Percentiles rank a stretch among this genome's conserved stretches.
Evolutionary conservation across 73 alveolate species (phyloP).

Genomic region (Uronychia setigera): DNA sequence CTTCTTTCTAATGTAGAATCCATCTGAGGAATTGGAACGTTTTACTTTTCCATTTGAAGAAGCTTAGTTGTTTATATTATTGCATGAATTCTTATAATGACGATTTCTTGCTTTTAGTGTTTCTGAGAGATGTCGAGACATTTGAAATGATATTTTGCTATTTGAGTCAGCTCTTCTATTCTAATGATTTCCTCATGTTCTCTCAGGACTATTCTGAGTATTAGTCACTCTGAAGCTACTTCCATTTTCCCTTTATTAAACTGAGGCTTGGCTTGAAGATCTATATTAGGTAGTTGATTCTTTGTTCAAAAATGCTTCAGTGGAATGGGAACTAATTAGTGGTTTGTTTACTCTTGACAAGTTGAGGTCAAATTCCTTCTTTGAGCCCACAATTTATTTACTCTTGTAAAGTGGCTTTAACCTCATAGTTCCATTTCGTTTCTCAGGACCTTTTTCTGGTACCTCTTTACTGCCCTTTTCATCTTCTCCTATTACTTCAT

Average conservation of each 20-base stretch:
- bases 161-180: background rate
- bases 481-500: background rate
- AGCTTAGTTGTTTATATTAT: background rate
- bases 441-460: background rate
- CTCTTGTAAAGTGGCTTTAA: background rate
- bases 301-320: no score
- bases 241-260: no score
- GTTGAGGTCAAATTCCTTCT: no score
- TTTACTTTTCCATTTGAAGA: background rate
- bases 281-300: background rate
- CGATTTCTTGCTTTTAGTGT: background rate
- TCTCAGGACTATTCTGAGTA: background rate
- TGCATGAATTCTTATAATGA: background rate
- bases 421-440: no score
- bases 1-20: no score
- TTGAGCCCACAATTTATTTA: no score
- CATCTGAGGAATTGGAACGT: no score
- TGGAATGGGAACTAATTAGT: no score
- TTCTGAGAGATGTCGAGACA: background rate
- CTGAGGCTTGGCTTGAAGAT: no score
- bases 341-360: no score
- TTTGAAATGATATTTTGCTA: background rate
- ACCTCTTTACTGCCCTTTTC: background rate
- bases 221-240: no score
- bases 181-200: background rate